Evolutionary conservation across 257 asterid species (phyloP), one percentile per base, ranked within the genome.

Genomic region (Verbascum thapsus): DNA sequence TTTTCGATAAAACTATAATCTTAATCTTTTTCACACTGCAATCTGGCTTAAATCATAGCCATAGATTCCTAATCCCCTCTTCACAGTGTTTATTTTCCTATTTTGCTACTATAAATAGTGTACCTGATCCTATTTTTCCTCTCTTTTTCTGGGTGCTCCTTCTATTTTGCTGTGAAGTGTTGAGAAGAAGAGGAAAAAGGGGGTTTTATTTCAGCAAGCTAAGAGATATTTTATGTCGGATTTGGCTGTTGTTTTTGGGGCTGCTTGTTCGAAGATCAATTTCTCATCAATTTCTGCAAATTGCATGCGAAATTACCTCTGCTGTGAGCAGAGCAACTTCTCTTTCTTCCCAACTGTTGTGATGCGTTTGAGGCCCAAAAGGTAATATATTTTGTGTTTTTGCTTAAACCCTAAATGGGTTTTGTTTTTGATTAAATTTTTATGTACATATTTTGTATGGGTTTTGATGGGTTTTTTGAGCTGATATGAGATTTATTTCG

Each of bases 301-400:
- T 45, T n/a, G n/a, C n/a, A n/a, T n/a, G n/a, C n/a, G n/a, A n/a
- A n/a, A n/a, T n/a, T 72, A 71, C 64, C 86, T 76, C 95, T 77
- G 92, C 95, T 81, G 86, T 65, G 17, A 79, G 90, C 95, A 76
- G 94, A 76, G 87, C 65, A 10, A 5, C 64, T 60, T 55, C 61
- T 68, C 60, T 64, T 63, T 60, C 74, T 60, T 51, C 69, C 83
- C 88, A 39, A 70, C 86, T 59, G 89, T 71, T 83, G 84, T 95
- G 85, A 92, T 92, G 99, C 97, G 94, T 89, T 92, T 92, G 95
- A 89, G 95, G 91, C 90, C 95, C 81, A 83, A 74, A 82, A 82
- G 99, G 99, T 92, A 75, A n/a, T n/a, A n/a, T n/a, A n/a, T n/a
- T n/a, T 10, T 22, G 7, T 26, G 32, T 26, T 26, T 34, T 10